Base-by-base conservation (phyloP, 2,329 filamentous ascomycete genomes). In the Stemphylium lycopersici region DNA sequence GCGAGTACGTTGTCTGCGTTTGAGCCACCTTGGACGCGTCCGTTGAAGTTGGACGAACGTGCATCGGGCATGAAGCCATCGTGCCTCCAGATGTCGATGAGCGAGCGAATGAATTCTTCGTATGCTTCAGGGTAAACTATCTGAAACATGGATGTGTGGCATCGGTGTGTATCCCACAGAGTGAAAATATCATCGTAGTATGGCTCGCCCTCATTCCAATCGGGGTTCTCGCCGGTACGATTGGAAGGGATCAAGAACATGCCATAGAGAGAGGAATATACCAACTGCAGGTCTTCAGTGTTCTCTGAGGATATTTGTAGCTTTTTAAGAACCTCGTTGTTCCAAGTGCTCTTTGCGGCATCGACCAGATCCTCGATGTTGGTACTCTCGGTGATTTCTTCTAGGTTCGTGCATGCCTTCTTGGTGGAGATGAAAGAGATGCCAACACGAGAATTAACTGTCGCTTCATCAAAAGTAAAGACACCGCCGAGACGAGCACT, bases 131-230 rank as follows among this genome's bases (percentile, higher is more conserved):
- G 87, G 50, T 89, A 83, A 1, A 90, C 71, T 16, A 91, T 78
- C 29, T 90, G 88, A 56, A 88, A 81, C 0, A 90, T 77, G 0
- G 87, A 75, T 0, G 84, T 88, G 0, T 84, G 83, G 67, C 85
- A 90, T 18, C 88, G 83, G 70, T 89, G 87, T 65, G 80, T 71
- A 59, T 80, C 76, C 88, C 88, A 90, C 18, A 88, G 81, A 0
- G 88, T 90, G 65, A 89, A 90, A 13, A 87, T 84, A 54, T 90
- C 88, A 54, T 89, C 85, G 64, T 88, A 90, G 65, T 89, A 90
- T 1, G 88, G 87, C 69, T 90, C 88, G 0, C 68, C 63, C 1
- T 84, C 87, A 1, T 76, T 68, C 87, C 88, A 90, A 0, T 80
- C 72, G 0, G 87, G 87, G 55, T 90, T 91, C 67, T 90, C 88